Conservation (phyloP, 2,329 filamentous ascomycete genomes). For the Trichoderma atroviride region DNA sequence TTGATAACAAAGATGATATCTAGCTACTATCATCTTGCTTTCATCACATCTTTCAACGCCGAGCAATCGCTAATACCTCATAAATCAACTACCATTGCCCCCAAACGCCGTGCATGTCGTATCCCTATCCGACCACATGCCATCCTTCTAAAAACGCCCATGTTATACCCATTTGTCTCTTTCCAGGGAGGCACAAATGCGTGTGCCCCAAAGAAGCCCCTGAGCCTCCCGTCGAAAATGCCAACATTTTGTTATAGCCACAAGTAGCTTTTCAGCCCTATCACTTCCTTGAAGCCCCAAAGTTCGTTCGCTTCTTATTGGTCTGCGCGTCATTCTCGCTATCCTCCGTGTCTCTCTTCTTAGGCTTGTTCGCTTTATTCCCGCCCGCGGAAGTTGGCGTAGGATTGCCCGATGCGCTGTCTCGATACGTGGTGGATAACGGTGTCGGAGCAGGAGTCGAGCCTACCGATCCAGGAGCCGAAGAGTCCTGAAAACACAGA, state of each 20-base stretch:
- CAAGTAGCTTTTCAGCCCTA: not conserved
- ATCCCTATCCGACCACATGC: not conserved
- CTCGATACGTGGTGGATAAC: conserved; percentile 56
- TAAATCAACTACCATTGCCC: not conserved
- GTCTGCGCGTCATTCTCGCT: conserved; percentile 61
- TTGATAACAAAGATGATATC: not conserved
- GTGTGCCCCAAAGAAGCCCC: not conserved
- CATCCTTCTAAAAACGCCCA: conserved; percentile 11
- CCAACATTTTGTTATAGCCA: not conserved
- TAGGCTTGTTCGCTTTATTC: conserved; percentile 54
- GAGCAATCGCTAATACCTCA: not conserved
- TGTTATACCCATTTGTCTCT: not conserved
- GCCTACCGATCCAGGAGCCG: conserved; percentile 47
- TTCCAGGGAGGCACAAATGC: not conserved
- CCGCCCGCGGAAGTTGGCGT: conserved; percentile 59
- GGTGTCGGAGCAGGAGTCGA: conserved; percentile 54
- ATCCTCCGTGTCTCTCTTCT: conserved; percentile 58
- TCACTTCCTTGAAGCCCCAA: conserved; percentile 57
- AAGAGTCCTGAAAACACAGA: conserved; percentile 42
- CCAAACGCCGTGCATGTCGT: not conserved
- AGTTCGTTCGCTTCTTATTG: conserved; percentile 60
- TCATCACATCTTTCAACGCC: not conserved
- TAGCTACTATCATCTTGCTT: not conserved
- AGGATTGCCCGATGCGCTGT: conserved; percentile 53
- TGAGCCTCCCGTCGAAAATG: not conserved